phyloP scores from a whole-genome alignment of 768 basidiomycete genomes.

The Tulasnella sp. region DNA sequence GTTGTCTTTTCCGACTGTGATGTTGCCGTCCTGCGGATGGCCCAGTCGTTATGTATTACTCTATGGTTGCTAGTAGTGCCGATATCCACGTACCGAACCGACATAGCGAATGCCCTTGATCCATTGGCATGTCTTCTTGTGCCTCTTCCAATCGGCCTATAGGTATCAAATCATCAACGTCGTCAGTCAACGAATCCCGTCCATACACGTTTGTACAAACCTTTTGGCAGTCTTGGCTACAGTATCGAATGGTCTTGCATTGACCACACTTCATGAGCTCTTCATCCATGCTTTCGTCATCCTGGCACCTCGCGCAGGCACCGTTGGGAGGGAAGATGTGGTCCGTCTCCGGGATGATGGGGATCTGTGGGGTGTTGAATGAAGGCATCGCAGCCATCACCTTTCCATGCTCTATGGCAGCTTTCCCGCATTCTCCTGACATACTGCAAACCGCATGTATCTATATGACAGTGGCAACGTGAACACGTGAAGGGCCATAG shows the following conservation, averaged over 20 bases:
- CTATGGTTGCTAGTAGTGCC: too few relatives aligned
- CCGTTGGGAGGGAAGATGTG: neutral
- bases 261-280: neutral
- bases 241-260: neutral
- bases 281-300: neutral
- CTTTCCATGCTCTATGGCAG: neutral
- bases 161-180: too few relatives aligned
- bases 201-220: neutral
- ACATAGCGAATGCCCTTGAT: neutral
- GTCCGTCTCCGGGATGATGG: too few relatives aligned
- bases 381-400: too few relatives aligned
- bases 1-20: too few relatives aligned
- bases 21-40: too few relatives aligned
- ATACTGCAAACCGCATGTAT: neutral
- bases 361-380: too few relatives aligned
- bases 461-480: neutral
- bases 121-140: conserved; percentile 6
- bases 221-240: neutral
- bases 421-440: neutral
- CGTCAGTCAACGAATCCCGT: neutral
- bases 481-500: too few relatives aligned
- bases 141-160: neutral
- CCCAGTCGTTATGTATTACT: too few relatives aligned
- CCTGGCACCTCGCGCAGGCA: neutral
- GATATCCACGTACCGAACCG: neutral